Conservation (phyloP, 768 basidiomycete species). For the Holtermanniella nyarrowii region DNA sequence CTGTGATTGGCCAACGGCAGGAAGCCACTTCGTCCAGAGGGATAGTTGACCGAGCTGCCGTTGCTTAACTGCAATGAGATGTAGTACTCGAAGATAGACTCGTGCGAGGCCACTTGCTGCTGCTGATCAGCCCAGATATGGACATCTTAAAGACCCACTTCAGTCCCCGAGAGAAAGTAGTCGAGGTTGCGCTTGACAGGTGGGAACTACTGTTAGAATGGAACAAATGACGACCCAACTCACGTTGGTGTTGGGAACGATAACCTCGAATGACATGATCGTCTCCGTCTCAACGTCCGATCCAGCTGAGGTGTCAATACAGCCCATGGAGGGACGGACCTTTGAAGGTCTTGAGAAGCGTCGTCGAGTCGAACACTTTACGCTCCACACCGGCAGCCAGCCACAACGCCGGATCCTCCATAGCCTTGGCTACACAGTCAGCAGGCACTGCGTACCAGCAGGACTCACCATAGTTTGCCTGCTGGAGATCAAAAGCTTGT, state of each 20-base stretch:
- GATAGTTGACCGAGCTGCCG: conserved; percentile 14
- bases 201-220: conserved; percentile 10
- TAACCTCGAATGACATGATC: conserved; percentile 11
- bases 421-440: conserved; percentile 7
- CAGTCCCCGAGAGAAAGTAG: background rate
- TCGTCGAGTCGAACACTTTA: conserved; percentile 11
- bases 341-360: background rate
- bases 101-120: conserved; percentile 8
- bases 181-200: conserved; percentile 5
- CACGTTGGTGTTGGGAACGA: conserved; percentile 20
- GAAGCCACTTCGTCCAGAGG: conserved; percentile 16
- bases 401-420: conserved; percentile 14
- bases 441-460: background rate
- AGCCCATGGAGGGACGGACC: background rate
- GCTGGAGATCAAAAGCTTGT: background rate
- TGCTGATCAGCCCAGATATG: background rate
- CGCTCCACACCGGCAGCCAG: conserved; percentile 15
- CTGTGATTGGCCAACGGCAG: too few species aligned
- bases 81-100: conserved; percentile 15
- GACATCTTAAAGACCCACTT: background rate
- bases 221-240: background rate
- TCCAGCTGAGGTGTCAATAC: background rate
- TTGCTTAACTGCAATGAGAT: conserved; percentile 8
- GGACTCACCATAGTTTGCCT: conserved; percentile 12
- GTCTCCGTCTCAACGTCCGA: background rate